A percentile compares a stretch with the other conserved stretches of the same genome.
Conservation (phyloP, 1,284 basidiomycete genomes). For the Trichosporon sp. region DNA sequence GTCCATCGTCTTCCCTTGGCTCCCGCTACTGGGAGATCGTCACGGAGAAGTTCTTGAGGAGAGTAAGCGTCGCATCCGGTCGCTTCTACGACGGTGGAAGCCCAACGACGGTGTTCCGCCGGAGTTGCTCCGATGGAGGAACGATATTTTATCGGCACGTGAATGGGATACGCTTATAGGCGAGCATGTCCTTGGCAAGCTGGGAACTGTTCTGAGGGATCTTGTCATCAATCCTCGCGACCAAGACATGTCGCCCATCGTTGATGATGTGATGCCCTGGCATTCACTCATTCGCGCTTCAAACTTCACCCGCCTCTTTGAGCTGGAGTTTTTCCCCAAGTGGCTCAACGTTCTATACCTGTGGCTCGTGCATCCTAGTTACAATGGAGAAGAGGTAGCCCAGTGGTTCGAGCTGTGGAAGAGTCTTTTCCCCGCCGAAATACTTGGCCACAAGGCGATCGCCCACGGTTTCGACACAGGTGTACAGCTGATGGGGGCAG, state of each 20-base stretch:
- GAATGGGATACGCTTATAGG: constrained; percentile 93
- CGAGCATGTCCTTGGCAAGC: constrained; percentile 86
- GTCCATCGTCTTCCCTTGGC: constrained; percentile 90
- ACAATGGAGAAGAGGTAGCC: constrained; percentile 85
- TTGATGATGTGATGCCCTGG: constrained; percentile 76
- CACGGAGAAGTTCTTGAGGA: constrained; percentile 79
- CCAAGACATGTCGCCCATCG: constrained; percentile 80
- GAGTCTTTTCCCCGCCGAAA: constrained; percentile 68
- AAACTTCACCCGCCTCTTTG: constrained; percentile 77
- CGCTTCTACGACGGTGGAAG: constrained; percentile 74
- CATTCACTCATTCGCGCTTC: constrained; percentile 69
- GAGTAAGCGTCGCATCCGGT: constrained; percentile 79
- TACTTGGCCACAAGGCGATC: constrained; percentile 68
- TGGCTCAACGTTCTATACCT: constrained; percentile 89
- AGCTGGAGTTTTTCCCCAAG: constrained; percentile 91
- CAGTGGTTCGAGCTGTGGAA: constrained; percentile 92
- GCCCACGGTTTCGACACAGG: constrained; percentile 79
- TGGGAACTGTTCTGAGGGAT: constrained; percentile 76
- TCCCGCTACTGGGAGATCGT: constrained; percentile 79
- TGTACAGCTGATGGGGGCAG: constrained; percentile 87
- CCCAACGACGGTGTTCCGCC: constrained; percentile 72
- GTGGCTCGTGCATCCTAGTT: constrained; percentile 82
- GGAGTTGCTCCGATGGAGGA: constrained; percentile 73
- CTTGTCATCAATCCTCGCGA: constrained; percentile 84
- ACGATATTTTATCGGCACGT: constrained; percentile 71